Evolutionary conservation across 768 basidiomycete genomes (phyloP).

Genomic region (Termitomyces sp.): DNA sequence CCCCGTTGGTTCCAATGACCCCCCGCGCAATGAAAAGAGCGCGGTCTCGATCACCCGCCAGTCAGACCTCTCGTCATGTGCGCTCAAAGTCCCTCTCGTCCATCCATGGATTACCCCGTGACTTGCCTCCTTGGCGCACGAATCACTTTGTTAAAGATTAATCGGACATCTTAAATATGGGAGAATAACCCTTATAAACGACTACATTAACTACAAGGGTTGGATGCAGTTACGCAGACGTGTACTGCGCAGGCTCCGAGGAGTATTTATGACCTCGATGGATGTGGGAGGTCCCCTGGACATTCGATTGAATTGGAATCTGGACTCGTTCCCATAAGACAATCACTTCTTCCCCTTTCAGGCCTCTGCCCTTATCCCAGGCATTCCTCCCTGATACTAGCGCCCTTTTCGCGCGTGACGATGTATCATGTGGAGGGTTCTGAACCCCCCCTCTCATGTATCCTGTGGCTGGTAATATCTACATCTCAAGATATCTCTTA

Average conservation of each 20-base stretch:
- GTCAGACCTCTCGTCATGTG: slow-evolving; percentile 8
- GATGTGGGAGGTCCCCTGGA: slow-evolving; percentile 9
- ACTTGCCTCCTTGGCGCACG: slow-evolving; percentile 10
- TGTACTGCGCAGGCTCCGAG: not conserved
- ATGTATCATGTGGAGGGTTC: slow-evolving; percentile 4
- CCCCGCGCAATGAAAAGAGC: slow-evolving; percentile 17
- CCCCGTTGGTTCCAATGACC: slow-evolving; percentile 5
- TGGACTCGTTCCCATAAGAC: slow-evolving; percentile 8
- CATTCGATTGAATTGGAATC: slow-evolving; percentile 7
- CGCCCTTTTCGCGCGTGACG: not conserved
- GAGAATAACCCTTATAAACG: not conserved
- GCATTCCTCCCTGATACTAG: slow-evolving; percentile 7
- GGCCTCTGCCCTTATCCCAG: slow-evolving; percentile 9
- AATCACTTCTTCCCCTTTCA: slow-evolving; percentile 4
- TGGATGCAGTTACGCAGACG: not conserved
- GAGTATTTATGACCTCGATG: slow-evolving; percentile 16
- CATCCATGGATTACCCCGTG: not conserved
- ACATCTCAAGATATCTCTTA: slow-evolving; percentile 12
- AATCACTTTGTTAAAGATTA: slow-evolving; percentile 2
- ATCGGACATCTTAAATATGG: not conserved
- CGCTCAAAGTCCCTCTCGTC: slow-evolving; percentile 11
- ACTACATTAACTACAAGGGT: not conserved
- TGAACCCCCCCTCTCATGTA: not conserved
- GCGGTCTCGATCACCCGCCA: slow-evolving; percentile 13
- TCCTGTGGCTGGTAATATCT: slow-evolving; percentile 6